Evolutionary conservation across 495 filamentous ascomycete genomes (phyloP).

Genomic region (Tuber indicum): DNA sequence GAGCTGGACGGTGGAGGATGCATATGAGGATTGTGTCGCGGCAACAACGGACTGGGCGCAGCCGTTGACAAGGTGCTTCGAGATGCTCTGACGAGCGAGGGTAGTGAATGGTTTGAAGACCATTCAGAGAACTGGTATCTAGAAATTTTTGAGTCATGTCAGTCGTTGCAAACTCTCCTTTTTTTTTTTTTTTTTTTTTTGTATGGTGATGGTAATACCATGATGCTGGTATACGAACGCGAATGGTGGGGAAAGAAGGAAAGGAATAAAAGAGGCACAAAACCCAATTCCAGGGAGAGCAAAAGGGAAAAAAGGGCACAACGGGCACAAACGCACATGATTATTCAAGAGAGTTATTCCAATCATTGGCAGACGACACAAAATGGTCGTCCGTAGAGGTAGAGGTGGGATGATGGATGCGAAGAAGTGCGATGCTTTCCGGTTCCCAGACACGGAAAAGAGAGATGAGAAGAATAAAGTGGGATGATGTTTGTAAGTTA

Average conservation of each 20-base stretch:
- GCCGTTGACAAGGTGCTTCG: constrained; percentile 93
- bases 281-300: constrained; percentile 9
- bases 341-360: constrained; percentile 33
- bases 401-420: not conserved
- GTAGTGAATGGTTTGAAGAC: constrained; percentile 75
- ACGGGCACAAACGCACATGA: constrained; percentile 23
- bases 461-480: not conserved
- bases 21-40: constrained; percentile 80
- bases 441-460: not conserved
- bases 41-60: constrained; percentile 97
- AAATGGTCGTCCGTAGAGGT: constrained; percentile 28
- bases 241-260: not conserved
- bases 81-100: constrained; percentile 92
- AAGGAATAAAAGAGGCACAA: not conserved
- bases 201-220: not conserved
- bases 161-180: not conserved
- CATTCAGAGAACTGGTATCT: constrained; percentile 59
- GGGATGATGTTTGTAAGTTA: not conserved
- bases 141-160: constrained; percentile 17
- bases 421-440: not conserved
- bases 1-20: constrained; percentile 62
- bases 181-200: not conserved
- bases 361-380: constrained; percentile 38
- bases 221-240: not conserved
- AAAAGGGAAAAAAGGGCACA: not conserved